Conservation (phyloP, 768 basidiomycete species). For the Russula ochroleuca region DNA sequence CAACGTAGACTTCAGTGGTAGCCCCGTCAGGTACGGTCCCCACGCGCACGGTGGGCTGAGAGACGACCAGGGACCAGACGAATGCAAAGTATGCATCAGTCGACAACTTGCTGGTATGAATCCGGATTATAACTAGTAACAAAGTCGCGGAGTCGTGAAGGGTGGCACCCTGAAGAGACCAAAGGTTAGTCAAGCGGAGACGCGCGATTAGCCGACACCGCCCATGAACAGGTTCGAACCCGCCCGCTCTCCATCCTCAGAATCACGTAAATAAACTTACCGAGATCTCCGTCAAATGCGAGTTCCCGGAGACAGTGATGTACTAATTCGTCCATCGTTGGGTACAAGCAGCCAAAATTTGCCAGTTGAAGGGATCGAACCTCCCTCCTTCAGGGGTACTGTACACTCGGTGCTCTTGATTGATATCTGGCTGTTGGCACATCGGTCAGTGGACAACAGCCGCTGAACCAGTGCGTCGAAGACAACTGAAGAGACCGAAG, state of each 20-base stretch:
- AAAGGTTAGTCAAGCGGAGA: constrained; percentile 19
- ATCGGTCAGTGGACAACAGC: neutral
- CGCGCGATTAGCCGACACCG: neutral
- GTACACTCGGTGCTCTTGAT: neutral
- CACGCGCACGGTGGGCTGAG: constrained; percentile 71
- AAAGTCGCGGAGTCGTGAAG: constrained; percentile 67
- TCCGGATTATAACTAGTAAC: constrained; percentile 59
- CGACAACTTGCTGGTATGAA: constrained; percentile 50
- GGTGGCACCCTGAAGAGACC: constrained; percentile 58
- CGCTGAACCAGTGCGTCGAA: neutral
- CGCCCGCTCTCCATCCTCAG: constrained; percentile 7
- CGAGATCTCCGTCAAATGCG: constrained; percentile 86
- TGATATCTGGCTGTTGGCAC: neutral
- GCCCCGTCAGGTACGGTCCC: constrained; percentile 62
- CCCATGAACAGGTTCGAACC: constrained; percentile 25
- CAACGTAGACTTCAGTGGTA: constrained; percentile 68
- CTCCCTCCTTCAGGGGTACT: neutral
- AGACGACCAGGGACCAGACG: constrained; percentile 75
- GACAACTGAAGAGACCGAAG: no score
- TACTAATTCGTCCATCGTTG: constrained; percentile 75
- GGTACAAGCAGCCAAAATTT: neutral
- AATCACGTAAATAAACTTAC: constrained; percentile 46
- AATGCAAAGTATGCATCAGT: constrained; percentile 75
- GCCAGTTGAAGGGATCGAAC: constrained; percentile 20
- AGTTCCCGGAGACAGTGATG: constrained; percentile 82